phyloP scores from a whole-genome alignment of 2,329 filamentous ascomycete genomes.

The Alternaria burnsii region DNA sequence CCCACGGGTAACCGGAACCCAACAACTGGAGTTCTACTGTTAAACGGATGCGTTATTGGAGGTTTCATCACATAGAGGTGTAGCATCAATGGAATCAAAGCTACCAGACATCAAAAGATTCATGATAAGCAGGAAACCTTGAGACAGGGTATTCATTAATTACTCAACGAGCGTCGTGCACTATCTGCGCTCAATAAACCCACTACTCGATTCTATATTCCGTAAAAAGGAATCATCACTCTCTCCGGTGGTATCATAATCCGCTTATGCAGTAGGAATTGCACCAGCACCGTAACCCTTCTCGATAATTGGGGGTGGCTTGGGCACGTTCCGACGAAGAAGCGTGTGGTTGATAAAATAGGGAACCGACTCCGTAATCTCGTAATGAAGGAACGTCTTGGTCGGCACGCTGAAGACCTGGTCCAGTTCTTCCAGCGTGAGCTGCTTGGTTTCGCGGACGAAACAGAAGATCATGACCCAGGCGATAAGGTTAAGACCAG shows the following conservation, averaged over 20 bases:
- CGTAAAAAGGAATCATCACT: neutral
- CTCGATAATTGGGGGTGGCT: conserved; percentile 52
- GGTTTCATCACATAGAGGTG: neutral
- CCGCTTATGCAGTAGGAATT: conserved; percentile 7
- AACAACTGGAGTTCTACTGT: too few species aligned
- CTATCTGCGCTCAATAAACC: neutral
- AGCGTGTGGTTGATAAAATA: conserved; percentile 55
- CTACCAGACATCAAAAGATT: neutral
- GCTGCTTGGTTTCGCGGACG: conserved; percentile 51
- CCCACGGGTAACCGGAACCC: neutral
- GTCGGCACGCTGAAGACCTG: conserved; percentile 50
- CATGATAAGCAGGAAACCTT: neutral
- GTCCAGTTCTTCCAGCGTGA: conserved; percentile 51
- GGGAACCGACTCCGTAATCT: conserved; percentile 51
- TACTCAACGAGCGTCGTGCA: neutral
- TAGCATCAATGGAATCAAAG: neutral
- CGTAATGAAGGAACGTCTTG: conserved; percentile 50
- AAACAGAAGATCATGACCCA: conserved; percentile 54
- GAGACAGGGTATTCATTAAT: neutral
- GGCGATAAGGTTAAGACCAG: conserved; percentile 51
- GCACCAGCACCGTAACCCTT: conserved; percentile 22
- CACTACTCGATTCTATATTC: neutral
- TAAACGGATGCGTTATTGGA: too few species aligned
- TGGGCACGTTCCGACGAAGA: conserved; percentile 47
- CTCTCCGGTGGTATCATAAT: neutral